phyloP scores from a whole-genome alignment of 257 asterid genomes.

The Primulina eburnea region DNA sequence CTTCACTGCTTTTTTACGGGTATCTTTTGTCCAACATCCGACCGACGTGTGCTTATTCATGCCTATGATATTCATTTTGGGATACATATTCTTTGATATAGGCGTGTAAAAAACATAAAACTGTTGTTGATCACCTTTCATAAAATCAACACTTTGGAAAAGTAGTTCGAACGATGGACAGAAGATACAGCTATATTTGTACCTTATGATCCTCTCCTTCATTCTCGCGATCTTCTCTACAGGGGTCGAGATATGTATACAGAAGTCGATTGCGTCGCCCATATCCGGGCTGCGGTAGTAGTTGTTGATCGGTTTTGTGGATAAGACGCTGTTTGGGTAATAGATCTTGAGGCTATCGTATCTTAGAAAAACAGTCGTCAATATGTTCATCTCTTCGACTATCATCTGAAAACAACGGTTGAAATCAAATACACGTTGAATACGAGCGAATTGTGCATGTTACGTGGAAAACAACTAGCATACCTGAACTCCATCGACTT shows the following conservation, averaged over 20 bases:
- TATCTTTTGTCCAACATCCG: too few relatives aligned
- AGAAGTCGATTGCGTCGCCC: constrained; percentile 81
- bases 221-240: constrained; percentile 58
- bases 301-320: constrained; percentile 74
- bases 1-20: too few relatives aligned
- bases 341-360: constrained; percentile 70
- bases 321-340: constrained; percentile 70
- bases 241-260: constrained; percentile 74
- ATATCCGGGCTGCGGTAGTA: constrained; percentile 91
- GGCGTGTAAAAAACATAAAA: background rate
- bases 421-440: background rate
- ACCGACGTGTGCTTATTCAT: too few relatives aligned
- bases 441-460: background rate
- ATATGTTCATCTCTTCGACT: constrained; percentile 92
- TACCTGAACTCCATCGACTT: constrained; percentile 83
- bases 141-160: too few relatives aligned
- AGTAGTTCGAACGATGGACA: background rate
- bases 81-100: background rate
- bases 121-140: background rate
- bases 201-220: constrained; percentile 82
- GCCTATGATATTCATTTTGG: too few relatives aligned
- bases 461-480: constrained; percentile 9
- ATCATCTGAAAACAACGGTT: constrained; percentile 60
- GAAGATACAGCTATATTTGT: constrained; percentile 1
- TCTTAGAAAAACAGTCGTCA: constrained; percentile 73